Base-by-base conservation (phyloP, 2,329 filamentous ascomycete genomes). In the Colletotrichum navitas region DNA sequence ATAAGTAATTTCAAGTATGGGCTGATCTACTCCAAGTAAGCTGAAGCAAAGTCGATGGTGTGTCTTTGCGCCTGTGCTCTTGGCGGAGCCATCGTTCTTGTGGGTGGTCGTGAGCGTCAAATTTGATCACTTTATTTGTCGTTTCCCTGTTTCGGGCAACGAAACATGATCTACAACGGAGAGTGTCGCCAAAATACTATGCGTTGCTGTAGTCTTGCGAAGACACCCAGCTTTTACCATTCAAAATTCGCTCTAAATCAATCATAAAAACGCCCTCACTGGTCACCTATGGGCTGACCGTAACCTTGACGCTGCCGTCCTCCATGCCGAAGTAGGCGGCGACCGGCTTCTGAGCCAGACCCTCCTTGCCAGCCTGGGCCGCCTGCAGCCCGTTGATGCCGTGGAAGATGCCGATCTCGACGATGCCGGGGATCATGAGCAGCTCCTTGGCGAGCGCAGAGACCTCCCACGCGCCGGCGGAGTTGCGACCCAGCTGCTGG, bases 281-380 rank as follows among this genome's bases (percentile, higher is more conserved):
- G 21, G 32, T 36, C 7, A 43, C 24, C 29, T 66, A 71, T 36
- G 69, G 60, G 59, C 59, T 55, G 36, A 32, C 52, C 62, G 73
- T 41, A 63, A 91, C 84, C 77, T 91, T 83, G 18, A 93, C 91
- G 14, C 85, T 86, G 4, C 93, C 93, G 78, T 94, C 93, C 55
- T 92, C 89, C 90, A 96, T 93, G 45, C 96, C 96, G 82, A 98
- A 99, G 84, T 98, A 99, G 32, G 94, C 95, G 36, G 94, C 94
- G 16, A 98, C 88, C 0, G 96, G 96, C 83, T 95, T 97, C 84
- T 98, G 94, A 0, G 93, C 94, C 59, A 93, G 92, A 59, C 90
- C 83, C 65, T 87, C 85, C 74, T 90, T 86, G 70, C 87, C 85
- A 66, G 87, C 69, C 43, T 76, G 75, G 26, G 78, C 84, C 52